These are phyloP conservation scores for Verruconis gallopava DNA, from an alignment of 2,329 filamentous ascomycete genomes.

Conservation along the genomic window DNA sequence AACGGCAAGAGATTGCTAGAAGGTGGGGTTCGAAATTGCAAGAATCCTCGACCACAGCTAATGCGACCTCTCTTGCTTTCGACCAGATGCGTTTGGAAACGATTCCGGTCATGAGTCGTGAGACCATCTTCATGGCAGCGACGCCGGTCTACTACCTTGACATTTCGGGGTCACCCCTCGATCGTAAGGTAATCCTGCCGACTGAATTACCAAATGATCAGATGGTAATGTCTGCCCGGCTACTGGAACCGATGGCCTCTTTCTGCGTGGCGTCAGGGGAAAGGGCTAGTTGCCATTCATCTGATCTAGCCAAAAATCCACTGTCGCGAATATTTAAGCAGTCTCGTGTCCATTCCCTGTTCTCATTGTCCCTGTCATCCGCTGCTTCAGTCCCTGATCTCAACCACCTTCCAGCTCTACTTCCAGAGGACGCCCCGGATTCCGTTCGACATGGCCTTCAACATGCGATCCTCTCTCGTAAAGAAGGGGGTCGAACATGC, in stretches of 20 bases:
- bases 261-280: constrained; percentile 4
- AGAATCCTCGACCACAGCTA: too few relatives aligned
- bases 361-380: constrained; percentile 21
- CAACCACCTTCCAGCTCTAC: constrained; percentile 14
- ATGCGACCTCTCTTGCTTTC: not conserved
- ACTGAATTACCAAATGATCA: not conserved
- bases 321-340: not conserved
- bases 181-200: not conserved
- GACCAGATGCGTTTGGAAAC: not conserved
- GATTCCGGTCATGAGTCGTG: constrained; percentile 11
- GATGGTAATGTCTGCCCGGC: not conserved
- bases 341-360: constrained; percentile 19
- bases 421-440: constrained; percentile 13
- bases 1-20: not conserved
- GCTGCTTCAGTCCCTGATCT: constrained; percentile 16
- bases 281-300: not conserved
- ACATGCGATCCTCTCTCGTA: constrained; percentile 10
- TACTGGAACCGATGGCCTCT: not conserved
- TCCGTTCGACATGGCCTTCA: constrained; percentile 15
- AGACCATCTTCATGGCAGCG: constrained; percentile 10
- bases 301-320: not conserved
- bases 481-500: constrained; percentile 19
- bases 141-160: constrained; percentile 14
- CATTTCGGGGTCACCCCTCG: constrained; percentile 17
- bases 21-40: not conserved